Base-by-base conservation (phyloP, 108 stramenopile genomes). In the Nitzschia sp. region DNA sequence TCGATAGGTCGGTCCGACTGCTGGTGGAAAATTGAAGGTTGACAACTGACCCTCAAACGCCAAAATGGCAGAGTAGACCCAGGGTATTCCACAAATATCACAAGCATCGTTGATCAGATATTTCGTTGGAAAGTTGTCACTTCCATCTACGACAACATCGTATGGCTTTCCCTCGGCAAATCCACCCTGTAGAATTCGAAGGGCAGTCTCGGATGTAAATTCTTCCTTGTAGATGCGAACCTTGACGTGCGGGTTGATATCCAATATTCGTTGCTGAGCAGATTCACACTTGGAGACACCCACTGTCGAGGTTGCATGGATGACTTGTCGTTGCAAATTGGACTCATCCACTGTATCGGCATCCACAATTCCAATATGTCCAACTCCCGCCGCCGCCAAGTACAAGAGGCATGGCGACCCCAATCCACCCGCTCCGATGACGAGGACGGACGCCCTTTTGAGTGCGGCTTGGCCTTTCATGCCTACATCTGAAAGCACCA, bases 71-170 rank as follows among this genome's bases (percentile, higher is more conserved):
- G 89, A 96, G 71, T 95, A 96, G 0, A 97, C 83, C 74, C 93
- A 90, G 2, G 98, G 95, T 17, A 92, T 66, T 18, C 78, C 76
- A 15, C 80, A 54, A 31, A 97, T 82, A 30, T 86, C 85, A 67
- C 96, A 97, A 13, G 93, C 96, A 78, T 99, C 98, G 72, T 92
- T 92, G 29, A 98, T 85, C 45, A 97, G 67, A 73, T 99, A 99
- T 71, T 96, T 96, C 23, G 97, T 95, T 6, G 95, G 95, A 64
- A 97, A 98, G 51, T 98, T 99, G 60, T 99, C 98, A 46, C 84
- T 88, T 11, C 95, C 96, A 68, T 99, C 98, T 5, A 99, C 64
- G 17, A 98, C 88, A 5, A 97, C 69, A 75, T 94, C 88, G 73
- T 85, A 86, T 23, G 32, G 68, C 27, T 51, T 26, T 28, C 36